phyloP scores from a whole-genome alignment of 2,329 filamentous ascomycete genomes.

The Nigrospora sphaerica region DNA sequence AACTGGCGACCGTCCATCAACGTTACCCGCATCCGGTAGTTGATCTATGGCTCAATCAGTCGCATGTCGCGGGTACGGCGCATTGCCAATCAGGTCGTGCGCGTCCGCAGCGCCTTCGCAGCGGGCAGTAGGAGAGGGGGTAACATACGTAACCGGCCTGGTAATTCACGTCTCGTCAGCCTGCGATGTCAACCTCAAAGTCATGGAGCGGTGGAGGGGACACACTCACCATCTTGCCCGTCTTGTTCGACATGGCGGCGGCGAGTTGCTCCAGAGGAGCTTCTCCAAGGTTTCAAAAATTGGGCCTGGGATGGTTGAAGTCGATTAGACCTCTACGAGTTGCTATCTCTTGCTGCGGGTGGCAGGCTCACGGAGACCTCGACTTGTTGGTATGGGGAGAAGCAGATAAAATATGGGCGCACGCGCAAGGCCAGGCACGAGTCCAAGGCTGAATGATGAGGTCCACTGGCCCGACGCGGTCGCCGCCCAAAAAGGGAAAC shows the following conservation, averaged over 20 bases:
- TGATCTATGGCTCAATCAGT: conserved; percentile 60
- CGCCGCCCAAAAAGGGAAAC: too few relatives aligned
- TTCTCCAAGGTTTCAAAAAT: conserved; percentile 35
- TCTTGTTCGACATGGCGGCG: conserved; percentile 74
- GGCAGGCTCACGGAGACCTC: conserved; percentile 30
- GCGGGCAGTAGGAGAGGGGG: conserved; percentile 14
- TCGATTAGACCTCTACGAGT: conserved; percentile 26
- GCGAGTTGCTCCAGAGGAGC: conserved; percentile 34
- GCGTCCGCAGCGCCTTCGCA: not conserved
- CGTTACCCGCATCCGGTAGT: conserved; percentile 97
- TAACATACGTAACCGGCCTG: conserved; percentile 66
- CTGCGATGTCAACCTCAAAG: conserved; percentile 44
- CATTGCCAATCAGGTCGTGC: not conserved
- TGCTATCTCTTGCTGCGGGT: conserved; percentile 23
- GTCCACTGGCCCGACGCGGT: too few relatives aligned
- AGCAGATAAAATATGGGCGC: conserved; percentile 4
- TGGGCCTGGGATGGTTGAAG: conserved; percentile 29
- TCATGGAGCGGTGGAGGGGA: conserved; percentile 25
- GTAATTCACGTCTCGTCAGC: conserved; percentile 50
- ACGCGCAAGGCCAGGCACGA: conserved; percentile 1
- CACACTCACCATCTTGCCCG: conserved; percentile 95
- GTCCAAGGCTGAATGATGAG: not conserved
- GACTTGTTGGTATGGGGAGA: conserved; percentile 26
- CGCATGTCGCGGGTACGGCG: not conserved
- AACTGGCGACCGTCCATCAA: conserved; percentile 93